Percentiles rank a stretch among this genome's conserved stretches.
These are phyloP conservation scores for Diplocarpon mali DNA, from an alignment of 2,329 filamentous ascomycete species.

Conservation along the genomic window DNA sequence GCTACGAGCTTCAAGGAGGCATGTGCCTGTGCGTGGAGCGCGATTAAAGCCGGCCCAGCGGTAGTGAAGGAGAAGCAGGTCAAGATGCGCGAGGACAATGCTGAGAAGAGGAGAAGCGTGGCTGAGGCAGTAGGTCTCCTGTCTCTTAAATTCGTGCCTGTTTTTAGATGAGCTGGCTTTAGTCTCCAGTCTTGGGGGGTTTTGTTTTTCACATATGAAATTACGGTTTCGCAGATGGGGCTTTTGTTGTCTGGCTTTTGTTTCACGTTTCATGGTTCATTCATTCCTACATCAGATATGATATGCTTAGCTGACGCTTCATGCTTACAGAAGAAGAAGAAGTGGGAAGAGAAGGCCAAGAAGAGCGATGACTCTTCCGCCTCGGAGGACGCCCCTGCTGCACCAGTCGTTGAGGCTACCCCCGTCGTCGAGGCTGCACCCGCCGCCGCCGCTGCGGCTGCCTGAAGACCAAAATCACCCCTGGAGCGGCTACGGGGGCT, in stretches of 20 bases:
- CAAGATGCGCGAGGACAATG: conserved; percentile 26
- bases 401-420: not conserved
- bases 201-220: not conserved
- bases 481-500: not conserved
- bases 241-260: not conserved
- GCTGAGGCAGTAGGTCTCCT: conserved; percentile 14
- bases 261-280: too few relatives aligned
- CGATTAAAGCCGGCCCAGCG: conserved; percentile 11
- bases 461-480: not conserved
- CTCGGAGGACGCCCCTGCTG: not conserved
- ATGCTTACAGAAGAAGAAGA: conserved; percentile 12
- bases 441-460: not conserved
- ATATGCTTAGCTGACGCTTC: too few relatives aligned
- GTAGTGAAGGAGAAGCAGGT: conserved; percentile 31
- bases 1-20: conserved; percentile 9
- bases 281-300: too few relatives aligned
- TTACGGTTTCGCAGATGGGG: not conserved
- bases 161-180: conserved; percentile 1
- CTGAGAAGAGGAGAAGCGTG: conserved; percentile 24
- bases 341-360: conserved; percentile 24
- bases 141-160: not conserved
- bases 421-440: not conserved
- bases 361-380: conserved; percentile 20
- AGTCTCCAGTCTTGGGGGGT: not conserved
- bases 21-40: conserved; percentile 5